These are phyloP conservation scores for Zymoseptoria ardabiliae DNA, from an alignment of 2,329 filamentous ascomycete genomes.

Conservation along the genomic window DNA sequence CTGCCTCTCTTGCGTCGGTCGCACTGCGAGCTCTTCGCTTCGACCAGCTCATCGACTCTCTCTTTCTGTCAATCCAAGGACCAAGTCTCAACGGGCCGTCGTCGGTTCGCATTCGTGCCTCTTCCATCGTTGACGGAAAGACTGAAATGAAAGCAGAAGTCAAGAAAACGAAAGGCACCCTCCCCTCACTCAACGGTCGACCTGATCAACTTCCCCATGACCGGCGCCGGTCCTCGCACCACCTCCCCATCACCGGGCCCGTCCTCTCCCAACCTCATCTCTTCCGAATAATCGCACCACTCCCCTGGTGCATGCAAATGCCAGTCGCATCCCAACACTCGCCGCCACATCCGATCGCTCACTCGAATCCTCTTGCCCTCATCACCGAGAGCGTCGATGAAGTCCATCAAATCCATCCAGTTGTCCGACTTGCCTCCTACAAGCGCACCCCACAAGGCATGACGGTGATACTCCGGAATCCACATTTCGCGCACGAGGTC, in stretches of 20 bases:
- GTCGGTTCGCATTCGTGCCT: too few relatives aligned
- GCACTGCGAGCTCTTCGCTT: too few relatives aligned
- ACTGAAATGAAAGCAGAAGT: background rate
- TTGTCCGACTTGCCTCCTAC: slow-evolving; percentile 4
- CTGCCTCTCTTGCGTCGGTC: too few relatives aligned
- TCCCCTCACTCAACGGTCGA: background rate
- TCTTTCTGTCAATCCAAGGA: too few relatives aligned
- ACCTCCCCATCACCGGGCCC: too few relatives aligned
- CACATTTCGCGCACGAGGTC: slow-evolving; percentile 11
- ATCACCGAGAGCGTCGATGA: slow-evolving; percentile 1
- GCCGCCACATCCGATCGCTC: slow-evolving; percentile 1
- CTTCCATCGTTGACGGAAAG: too few relatives aligned
- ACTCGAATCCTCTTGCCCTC: slow-evolving; percentile 1
- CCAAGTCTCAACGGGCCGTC: too few relatives aligned
- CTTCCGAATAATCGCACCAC: background rate
- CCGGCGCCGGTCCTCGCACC: too few relatives aligned
- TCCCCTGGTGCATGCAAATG: slow-evolving; percentile 2
- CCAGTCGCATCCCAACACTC: slow-evolving; percentile 9
- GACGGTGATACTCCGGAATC: slow-evolving; percentile 2
- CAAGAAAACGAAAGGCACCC: background rate
- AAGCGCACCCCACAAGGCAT: slow-evolving; percentile 6
- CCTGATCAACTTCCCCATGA: too few relatives aligned
- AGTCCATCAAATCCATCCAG: slow-evolving; percentile 1
- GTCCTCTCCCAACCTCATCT: background rate
- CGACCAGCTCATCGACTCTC: too few relatives aligned